Base-by-base conservation (phyloP, 2,329 filamentous ascomycete species). In the Cucurbitaria berberidis region DNA sequence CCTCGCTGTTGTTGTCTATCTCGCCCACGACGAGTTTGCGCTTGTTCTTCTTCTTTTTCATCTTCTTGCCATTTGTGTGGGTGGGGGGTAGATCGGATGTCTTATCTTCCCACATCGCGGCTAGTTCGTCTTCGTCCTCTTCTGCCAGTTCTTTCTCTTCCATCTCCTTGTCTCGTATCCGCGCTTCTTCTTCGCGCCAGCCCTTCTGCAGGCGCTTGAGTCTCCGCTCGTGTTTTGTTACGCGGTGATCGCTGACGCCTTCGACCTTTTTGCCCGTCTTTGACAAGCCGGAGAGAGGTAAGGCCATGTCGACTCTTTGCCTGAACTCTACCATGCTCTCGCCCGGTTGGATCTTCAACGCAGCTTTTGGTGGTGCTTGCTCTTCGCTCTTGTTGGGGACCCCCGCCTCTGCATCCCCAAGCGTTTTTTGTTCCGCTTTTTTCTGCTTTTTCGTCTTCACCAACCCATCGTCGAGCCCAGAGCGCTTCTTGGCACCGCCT, bases 321-420 rank as follows among this genome's bases (percentile, higher is more conserved):
- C 87, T 80, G 70, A 96, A 99, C 46, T 96, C 89, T 4, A 88
- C 86, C 68, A 98, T 79, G 45, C 86, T 85, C 75, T 99, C 95
- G 45, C 91, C 91, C 0, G 93, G 92, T 15, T 86, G 83, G 59
- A 98, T 97, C 42, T 57, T 65, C 35, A 65, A 49, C 2, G 46
- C 57, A 3, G 58, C 44, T 26, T 51, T 54, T 1, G 59, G 38
- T 26, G 52, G 48, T 15, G 55, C 36, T 50, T 69, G 61, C 51
- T 55, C 60, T 54, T 72, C 66, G 42, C 58, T 64, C 24, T 63
- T 56, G 15, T 52, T 48, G 27, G 62, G 50, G 45, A 55, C 50
- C 29, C 59, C 41, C 27, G 63, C 41, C 22, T 56, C 56, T 5
- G 59, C 51, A 13, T 59, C 56, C 3, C 51, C 52, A 48, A 62